A percentile compares a stretch with the other conserved stretches of the same genome.
phyloP scores from a whole-genome alignment of 192 early-diverging fungal species.

The Backusella australiensis region DNA sequence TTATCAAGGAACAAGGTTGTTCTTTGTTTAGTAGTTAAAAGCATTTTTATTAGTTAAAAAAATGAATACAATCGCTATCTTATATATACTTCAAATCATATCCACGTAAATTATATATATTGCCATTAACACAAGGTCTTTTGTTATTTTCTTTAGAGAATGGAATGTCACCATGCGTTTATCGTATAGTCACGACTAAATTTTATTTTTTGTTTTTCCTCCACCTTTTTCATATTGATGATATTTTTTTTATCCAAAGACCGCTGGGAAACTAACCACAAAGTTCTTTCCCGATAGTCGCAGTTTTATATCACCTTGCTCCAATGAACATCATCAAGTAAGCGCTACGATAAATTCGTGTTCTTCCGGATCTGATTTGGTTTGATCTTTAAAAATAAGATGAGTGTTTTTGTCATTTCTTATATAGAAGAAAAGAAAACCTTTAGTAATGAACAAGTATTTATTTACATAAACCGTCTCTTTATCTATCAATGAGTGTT shows the following conservation, averaged over 20 bases:
- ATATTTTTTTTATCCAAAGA: constrained; percentile 1
- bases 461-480: not conserved
- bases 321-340: not conserved
- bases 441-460: not conserved
- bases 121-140: not conserved
- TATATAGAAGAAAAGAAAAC: no score
- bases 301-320: not conserved
- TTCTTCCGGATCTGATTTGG: not conserved
- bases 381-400: not conserved
- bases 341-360: not conserved
- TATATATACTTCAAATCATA: no score
- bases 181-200: not conserved
- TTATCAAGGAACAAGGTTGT: not conserved
- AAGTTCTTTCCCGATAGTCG: not conserved
- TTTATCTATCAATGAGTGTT: not conserved
- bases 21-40: not conserved
- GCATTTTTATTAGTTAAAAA: not conserved
- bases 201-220: not conserved
- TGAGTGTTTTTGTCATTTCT: not conserved
- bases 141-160: no score
- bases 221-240: not conserved
- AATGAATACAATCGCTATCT: no score
- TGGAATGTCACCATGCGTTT: no score
- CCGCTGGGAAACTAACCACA: not conserved
- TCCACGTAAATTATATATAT: no score